Percentiles rank a stretch among this genome's conserved stretches.
Conservation (phyloP, 257 asterid species). For the Salvia hispanica region DNA sequence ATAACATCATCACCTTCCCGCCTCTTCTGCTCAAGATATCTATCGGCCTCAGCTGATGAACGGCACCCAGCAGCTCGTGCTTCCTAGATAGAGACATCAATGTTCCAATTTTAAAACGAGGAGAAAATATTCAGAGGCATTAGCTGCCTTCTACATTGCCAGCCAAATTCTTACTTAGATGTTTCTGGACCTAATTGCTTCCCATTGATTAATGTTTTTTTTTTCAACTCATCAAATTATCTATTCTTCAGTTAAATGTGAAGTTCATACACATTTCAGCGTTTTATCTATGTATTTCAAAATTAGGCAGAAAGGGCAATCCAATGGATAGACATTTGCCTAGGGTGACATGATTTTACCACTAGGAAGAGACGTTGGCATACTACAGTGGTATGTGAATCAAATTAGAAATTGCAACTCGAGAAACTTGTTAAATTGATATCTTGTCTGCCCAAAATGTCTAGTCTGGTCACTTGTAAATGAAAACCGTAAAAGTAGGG, state of each 20-base stretch:
- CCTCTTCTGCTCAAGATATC: slow-evolving; percentile 63
- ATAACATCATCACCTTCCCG: slow-evolving; percentile 54
- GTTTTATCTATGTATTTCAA: no score
- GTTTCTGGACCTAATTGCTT: neutral
- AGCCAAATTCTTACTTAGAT: no score
- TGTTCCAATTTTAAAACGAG: neutral
- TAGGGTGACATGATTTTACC: no score
- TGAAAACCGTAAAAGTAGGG: neutral
- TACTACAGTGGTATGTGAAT: neutral
- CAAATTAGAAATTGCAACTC: neutral
- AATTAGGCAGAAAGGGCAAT: no score
- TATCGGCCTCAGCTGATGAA: slow-evolving; percentile 66
- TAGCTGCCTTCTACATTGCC: no score
- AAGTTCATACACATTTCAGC: no score
- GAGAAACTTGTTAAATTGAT: neutral
- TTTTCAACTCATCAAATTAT: no score
- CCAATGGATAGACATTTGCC: neutral
- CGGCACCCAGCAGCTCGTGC: slow-evolving; percentile 80
- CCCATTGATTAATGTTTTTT: no score
- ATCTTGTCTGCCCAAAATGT: neutral
- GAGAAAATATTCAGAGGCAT: neutral
- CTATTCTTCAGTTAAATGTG: no score
- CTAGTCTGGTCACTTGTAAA: neutral
- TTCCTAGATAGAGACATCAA: slow-evolving; percentile 59
- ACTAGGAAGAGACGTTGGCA: no score